Evolutionary conservation across 768 basidiomycete genomes (phyloP), one percentile per base, ranked within the genome.

Genomic region (Lactifluus hygrophoroides): DNA sequence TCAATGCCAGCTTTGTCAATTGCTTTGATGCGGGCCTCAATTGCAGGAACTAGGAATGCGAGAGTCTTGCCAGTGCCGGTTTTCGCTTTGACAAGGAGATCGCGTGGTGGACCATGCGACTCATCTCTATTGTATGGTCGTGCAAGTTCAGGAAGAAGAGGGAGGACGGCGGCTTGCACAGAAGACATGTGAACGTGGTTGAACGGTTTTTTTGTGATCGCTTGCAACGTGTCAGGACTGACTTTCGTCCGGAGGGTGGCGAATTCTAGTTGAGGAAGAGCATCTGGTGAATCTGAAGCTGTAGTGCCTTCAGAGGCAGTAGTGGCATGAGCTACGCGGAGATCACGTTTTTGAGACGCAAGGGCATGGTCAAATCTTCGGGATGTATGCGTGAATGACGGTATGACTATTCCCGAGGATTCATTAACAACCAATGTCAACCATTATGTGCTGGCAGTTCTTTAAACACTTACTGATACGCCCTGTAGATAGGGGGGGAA

Each of bases 31-130:
- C 94, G 84, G 2, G 85, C 77, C 66, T 94, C 90, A 61, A 94
- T 78, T 6, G 89, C 90, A 9, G 91, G 91, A 19, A 95, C 77
- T 54, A 96, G 81, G 76, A 94, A 95, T 0, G 83, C 90, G 34
- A 93, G 73, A 0, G 91, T 94, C 72, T 94, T 95, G 32, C 90
- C 92, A 0, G 91, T 92, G 28, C 92, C 90, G 0, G 92, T 92
- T 69, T 85, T 88, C 5, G 92, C 88, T 68, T 90, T 86, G 56
- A 94, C 90, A 45, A 95, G 76, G 23, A 94, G 70, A 69, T 97
- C 93, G 5, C 85, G 80, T 10, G 69, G 58, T 8, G 61, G 40
- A 9, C 57, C 57, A 11, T 63, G 30, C n/a, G 59, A 47, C 35
- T 66, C 62, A 42, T 67, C 72, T 28, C 69, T 62, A 52, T 76